Base-by-base conservation (phyloP, 2,329 filamentous ascomycete species). In the Neofusicoccum laricinum region DNA sequence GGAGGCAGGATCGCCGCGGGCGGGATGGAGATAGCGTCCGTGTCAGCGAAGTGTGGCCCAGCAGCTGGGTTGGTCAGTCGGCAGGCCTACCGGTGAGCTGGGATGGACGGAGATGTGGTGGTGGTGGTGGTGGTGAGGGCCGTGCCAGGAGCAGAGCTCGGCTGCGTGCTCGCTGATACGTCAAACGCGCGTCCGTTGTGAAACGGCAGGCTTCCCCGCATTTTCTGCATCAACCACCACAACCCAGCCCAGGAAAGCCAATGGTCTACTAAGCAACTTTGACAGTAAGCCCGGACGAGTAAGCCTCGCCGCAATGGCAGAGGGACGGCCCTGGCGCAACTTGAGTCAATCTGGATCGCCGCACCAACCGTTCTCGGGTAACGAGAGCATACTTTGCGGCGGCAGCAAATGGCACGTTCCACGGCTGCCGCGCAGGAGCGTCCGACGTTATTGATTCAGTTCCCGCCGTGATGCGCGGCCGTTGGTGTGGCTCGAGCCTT, bases 161-260 rank as follows among this genome's bases (percentile, higher is more conserved):
- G 15, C 25, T 7, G 25, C 25, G 4, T 46, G 41, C 38, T 14
- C 38, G 12, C 8, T 57, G 49, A 51, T 36, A 36, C 32, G 49
- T 30, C 40, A 36, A 45, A 59, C 55, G 25, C 41, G 41, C 55
- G 55, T 21, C 46, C 14, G 55, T 34, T 21, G 55, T 46, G 55
- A 59, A 59, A 59, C 55, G 40, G 55, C 55, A 59, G 41, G 55
- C 55, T 59, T 59, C 55, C 55, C 55, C 55, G 55, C 55, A 59
- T 59, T 59, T 48, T 43, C 41, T 51, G 49, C 46, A 50, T 32
- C 38, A 45, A 45, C 53, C 49, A 58, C 43, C 53, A 58, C 38
- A 21, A 11, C 40, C 21, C 38, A 19, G 15, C 53, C 41, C 34
- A 19, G 53, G 21, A 58, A 34, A 34, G 53, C 53, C 38, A 58